Evolutionary conservation across 202 grass and related monocot species (phyloP), one percentile per base, ranked within the genome.

Genomic region (Eragrostis tef): DNA sequence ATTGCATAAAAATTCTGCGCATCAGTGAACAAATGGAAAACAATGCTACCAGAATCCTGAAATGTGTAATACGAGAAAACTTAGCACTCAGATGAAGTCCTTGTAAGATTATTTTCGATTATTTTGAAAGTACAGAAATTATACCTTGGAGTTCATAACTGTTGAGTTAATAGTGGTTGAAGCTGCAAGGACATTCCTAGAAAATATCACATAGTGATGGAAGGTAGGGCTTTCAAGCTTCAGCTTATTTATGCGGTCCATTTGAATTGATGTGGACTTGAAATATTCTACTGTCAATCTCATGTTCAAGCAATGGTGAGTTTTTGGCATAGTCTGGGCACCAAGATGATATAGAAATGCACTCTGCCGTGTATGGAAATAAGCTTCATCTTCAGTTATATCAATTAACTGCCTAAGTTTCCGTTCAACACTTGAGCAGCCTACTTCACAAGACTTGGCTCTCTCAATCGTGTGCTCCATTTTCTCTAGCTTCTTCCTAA

Each of bases 261-360:
- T 64, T 52, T 5, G 60, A 70, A 60, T 41, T 58, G 53, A 67
- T 36, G 26, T 42, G 9, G 87, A 90, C 86, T 87, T 96, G 81
- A 99, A 99, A 90, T 88, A 95, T 77, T 99, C 96, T 43, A 99
- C 78, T 74, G 96, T 95, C 83, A 99, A 57, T 85, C 93, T 93
- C 90, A 95, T 92, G 53, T 64, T 87, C 70, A 95, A 72, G 76
- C 96, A 99, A 84, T 99, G 92, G 70, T 91, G 91, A 81, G 79
- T 93, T 88, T 95, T 95, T 11, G 92, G 87, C 56, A 91, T 88
- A 57, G 96, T 99, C 73, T 95, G 89, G 46, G 81, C 90, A 13
- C 86, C 96, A 57, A 99, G 87, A 73, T 91, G 92, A 71, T 93
- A 91, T 1, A 93, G 78, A 85, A 88, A 88, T 74, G 93, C 92